These are phyloP conservation scores for Melaleuca alternifolia DNA, from an alignment of 345 rosid species.

Conservation along the genomic window DNA sequence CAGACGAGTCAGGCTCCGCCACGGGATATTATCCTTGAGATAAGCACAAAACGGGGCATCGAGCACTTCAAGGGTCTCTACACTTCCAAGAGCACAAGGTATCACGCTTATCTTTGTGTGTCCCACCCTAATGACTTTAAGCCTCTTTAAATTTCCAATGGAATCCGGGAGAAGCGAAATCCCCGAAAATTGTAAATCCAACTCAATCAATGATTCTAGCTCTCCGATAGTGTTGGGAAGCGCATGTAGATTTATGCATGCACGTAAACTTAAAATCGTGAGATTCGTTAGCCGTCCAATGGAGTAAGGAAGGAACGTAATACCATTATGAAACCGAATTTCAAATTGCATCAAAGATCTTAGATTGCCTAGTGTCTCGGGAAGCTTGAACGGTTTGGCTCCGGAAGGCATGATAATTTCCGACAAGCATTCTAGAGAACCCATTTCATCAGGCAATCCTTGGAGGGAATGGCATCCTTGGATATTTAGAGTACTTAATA, in stretches of 20 bases:
- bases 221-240: neutral
- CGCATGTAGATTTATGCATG: accelerated
- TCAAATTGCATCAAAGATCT: no score
- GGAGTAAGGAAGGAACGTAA: no score
- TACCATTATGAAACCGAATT: no score
- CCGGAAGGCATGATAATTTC: no score
- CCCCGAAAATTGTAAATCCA: accelerated
- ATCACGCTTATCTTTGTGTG: neutral
- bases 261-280: neutral
- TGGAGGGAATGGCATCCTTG: no score
- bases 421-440: no score
- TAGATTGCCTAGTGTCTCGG: no score
- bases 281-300: neutral
- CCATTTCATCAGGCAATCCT: no score
- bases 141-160: neutral
- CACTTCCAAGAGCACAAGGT: neutral
- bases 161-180: neutral
- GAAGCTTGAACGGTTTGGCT: no score
- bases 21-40: no score
- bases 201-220: neutral
- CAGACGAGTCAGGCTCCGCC: no score
- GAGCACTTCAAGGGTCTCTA: neutral
- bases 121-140: neutral
- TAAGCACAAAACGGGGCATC: neutral
- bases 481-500: no score